Evolutionary conservation across 805 yeast species (phyloP), one percentile per base, ranked within the genome.

Genomic region (Vanderwaltozyma polyspora): DNA sequence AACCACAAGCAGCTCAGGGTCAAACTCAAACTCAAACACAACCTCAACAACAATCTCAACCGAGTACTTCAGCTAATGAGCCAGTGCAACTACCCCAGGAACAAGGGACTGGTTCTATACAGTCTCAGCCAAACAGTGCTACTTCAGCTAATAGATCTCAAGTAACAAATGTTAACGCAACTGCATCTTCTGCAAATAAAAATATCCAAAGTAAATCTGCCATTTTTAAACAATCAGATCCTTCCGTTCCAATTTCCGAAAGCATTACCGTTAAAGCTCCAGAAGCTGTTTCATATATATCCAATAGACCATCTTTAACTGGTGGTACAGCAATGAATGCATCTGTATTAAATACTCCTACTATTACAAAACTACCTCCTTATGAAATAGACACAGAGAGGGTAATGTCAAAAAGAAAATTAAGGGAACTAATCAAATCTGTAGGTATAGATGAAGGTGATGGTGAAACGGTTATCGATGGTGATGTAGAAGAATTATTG

Each of bases 401-500:
- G 19, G 93, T 87, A 1, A 64, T 91, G 52, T 79, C 91, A 26
- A 91, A 91, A 57, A 68, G 98, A 33, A 91, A 91, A 55, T 67
- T 91, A 44, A 72, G 82, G 42, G 98, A 91, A 53, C 67, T 91
- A 39, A 91, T 91, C 6, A 74, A 76, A 51, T 74, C 83, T 2
- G 82, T 78, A 12, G 91, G 87, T 6, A 73, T 78, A 2, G 89
- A 81, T 54, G 91, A 79, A 55, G 95, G 94, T 28, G 96, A 89
- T 52, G 81, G 89, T 13, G 94, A 86, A 48, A 77, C 94, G 5
- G 70, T 71, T 4, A 81, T 91, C 37, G 98, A 89, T 57, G 97
- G 96, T 19, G 96, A 91, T 58, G 94, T 85, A 13, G 95, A 87
- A 57, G 97, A 89, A 46, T 62, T 91, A 26, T 62, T 91, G 24